phyloP scores from a whole-genome alignment of 495 filamentous ascomycete species.

The Thozetella sp. region DNA sequence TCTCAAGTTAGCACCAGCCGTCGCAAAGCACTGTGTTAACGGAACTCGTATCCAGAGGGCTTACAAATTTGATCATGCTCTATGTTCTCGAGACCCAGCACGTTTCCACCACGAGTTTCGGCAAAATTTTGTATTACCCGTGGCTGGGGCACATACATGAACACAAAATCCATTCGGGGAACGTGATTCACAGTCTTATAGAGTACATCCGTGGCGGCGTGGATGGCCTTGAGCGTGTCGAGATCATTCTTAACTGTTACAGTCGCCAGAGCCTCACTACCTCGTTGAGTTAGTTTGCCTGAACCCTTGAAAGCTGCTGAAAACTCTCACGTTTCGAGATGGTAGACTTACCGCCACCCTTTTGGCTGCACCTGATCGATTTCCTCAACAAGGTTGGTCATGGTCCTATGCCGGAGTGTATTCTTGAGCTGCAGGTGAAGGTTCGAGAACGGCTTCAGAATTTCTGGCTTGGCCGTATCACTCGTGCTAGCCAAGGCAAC shows the following conservation, averaged over 20 bases:
- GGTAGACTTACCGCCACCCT: neutral
- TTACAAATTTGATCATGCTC: neutral
- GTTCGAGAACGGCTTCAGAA: neutral
- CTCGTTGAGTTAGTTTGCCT: neutral
- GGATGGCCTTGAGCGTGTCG: neutral
- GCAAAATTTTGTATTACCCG: too few relatives aligned
- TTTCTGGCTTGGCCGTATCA: neutral
- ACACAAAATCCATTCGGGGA: neutral
- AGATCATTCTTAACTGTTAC: constrained; percentile 1
- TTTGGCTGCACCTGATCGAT: neutral
- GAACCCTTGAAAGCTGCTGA: too few relatives aligned
- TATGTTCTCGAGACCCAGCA: neutral
- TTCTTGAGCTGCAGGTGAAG: neutral
- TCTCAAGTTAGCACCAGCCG: neutral
- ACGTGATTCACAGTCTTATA: neutral
- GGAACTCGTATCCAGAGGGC: too few relatives aligned
- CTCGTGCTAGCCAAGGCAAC: neutral
- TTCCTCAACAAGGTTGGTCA: neutral
- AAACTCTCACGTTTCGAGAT: neutral
- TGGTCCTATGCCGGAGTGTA: neutral
- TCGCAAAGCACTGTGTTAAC: too few relatives aligned
- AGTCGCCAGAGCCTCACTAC: too few relatives aligned
- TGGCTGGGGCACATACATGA: neutral
- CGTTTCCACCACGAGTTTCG: neutral
- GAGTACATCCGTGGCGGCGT: neutral